These are phyloP conservation scores for Globisporangium yorkense DNA, from an alignment of 352 stramenopile genomes.

Conservation along the genomic window DNA sequence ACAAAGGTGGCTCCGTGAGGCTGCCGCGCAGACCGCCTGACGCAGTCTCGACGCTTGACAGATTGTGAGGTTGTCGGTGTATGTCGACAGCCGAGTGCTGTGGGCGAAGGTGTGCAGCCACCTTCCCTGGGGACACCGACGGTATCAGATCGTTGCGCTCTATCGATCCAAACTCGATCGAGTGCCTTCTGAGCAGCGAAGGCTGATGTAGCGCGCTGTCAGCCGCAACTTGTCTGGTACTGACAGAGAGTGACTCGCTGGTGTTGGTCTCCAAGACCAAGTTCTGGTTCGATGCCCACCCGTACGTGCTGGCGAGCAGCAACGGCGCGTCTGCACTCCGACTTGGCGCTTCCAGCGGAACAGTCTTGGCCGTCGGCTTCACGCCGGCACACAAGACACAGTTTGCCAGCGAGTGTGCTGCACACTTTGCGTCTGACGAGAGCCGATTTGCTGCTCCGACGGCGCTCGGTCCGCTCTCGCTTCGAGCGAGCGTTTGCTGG, in stretches of 20 bases:
- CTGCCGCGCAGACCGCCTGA: no score
- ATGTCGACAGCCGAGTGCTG: constrained; percentile 8
- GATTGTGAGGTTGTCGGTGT: background rate
- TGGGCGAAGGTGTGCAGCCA: background rate
- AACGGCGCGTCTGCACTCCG: background rate
- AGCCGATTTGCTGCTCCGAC: background rate
- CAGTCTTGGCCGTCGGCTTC: constrained; percentile 18
- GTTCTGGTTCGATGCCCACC: constrained; percentile 4
- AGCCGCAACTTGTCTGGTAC: background rate
- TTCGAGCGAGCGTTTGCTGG: background rate
- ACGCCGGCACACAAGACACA: constrained; percentile 57
- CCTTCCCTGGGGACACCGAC: background rate
- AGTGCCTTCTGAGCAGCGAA: constrained; percentile 2
- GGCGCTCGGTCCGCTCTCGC: background rate
- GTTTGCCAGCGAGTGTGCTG: constrained; percentile 53
- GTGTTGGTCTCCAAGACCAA: background rate
- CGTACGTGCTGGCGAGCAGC: background rate
- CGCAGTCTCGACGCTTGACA: background rate
- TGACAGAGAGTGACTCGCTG: background rate
- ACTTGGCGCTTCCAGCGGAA: constrained; percentile 1
- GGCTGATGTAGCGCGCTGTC: background rate
- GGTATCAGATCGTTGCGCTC: background rate
- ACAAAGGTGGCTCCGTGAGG: no score
- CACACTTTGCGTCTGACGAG: constrained; percentile 27
- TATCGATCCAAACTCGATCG: constrained; percentile 3